Evolutionary conservation across 371 early-diverging fungal species (phyloP).

Genomic region (Nematocida homosporus): DNA sequence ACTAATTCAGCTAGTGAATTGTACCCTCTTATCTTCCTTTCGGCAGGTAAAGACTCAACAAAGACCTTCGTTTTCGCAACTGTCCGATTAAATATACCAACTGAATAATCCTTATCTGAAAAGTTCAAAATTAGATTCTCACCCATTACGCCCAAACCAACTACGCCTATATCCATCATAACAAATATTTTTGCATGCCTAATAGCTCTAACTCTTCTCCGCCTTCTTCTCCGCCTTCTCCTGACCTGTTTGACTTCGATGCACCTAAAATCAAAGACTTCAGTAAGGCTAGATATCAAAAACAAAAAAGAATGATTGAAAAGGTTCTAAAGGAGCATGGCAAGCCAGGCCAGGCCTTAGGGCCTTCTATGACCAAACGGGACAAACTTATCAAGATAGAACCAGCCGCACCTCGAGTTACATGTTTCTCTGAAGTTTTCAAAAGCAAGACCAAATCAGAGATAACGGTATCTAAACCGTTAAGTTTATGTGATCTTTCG

Average conservation of each 20-base stretch:
- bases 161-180: conserved; percentile 82
- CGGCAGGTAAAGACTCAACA: conserved; percentile 16
- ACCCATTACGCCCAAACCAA: conserved; percentile 98
- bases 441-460: background rate
- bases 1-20: conserved; percentile 83
- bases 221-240: background rate
- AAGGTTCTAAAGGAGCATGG: conserved; percentile 31
- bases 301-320: conserved; percentile 35
- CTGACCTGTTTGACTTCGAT: conserved; percentile 42
- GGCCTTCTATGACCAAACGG: conserved; percentile 22
- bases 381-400: conserved; percentile 2
- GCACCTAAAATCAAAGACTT: conserved; percentile 50
- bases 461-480: background rate
- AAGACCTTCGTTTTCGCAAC: conserved; percentile 84
- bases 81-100: conserved; percentile 83
- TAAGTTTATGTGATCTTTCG: background rate
- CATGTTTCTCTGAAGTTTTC: conserved; percentile 39
- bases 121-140: conserved; percentile 94
- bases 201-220: background rate
- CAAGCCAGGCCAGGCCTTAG: conserved; percentile 37
- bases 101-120: conserved; percentile 82
- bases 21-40: conserved; percentile 72
- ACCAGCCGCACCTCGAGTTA: conserved; percentile 29
- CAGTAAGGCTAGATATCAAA: conserved; percentile 41
- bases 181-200: conserved; percentile 24